These are phyloP conservation scores for Hypomyces perniciosus DNA, from an alignment of 2,329 filamentous ascomycete genomes.

Conservation along the genomic window DNA sequence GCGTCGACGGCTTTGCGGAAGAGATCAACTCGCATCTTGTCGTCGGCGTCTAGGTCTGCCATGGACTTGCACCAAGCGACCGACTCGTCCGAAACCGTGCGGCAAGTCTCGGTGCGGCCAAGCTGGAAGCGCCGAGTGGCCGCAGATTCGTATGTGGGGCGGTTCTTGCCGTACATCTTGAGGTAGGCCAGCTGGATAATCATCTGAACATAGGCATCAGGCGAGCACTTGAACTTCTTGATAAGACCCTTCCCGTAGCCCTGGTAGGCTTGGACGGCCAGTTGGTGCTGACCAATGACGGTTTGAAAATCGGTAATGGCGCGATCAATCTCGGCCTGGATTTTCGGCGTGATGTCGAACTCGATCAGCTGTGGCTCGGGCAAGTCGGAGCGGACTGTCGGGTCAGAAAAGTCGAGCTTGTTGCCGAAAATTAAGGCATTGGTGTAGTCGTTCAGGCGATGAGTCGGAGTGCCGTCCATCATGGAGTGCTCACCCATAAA, in stretches of 20 bases:
- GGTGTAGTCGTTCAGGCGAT: constrained; percentile 91
- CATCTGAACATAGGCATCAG: constrained; percentile 97
- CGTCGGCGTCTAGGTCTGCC: constrained; percentile 58
- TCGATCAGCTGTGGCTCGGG: constrained; percentile 71
- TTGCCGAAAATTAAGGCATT: constrained; percentile 90
- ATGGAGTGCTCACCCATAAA: constrained; percentile 99
- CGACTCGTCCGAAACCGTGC: constrained; percentile 83
- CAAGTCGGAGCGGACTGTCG: constrained; percentile 71
- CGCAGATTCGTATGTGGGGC: constrained; percentile 95
- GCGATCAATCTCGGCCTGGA: constrained; percentile 70
- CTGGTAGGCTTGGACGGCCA: constrained; percentile 91
- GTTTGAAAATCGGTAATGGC: constrained; percentile 73
- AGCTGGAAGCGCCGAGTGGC: constrained; percentile 92
- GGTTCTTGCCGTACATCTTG: constrained; percentile 98
- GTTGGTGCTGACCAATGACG: constrained; percentile 81
- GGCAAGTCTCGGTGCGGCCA: constrained; percentile 93
- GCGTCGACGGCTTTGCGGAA: constrained; percentile 77
- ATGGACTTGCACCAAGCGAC: constrained; percentile 87
- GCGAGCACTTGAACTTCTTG: constrained; percentile 98
- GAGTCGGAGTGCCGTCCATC: constrained; percentile 99
- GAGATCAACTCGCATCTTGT: constrained; percentile 61
- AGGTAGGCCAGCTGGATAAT: constrained; percentile 95
- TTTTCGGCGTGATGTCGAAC: constrained; percentile 70
- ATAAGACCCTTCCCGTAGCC: constrained; percentile 97
- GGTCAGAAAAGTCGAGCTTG: constrained; percentile 82